Percentiles rank a stretch among this genome's conserved stretches.
Evolutionary conservation across 768 basidiomycete species (phyloP).

Genomic region (Leucocoprinus birnbaumii): DNA sequence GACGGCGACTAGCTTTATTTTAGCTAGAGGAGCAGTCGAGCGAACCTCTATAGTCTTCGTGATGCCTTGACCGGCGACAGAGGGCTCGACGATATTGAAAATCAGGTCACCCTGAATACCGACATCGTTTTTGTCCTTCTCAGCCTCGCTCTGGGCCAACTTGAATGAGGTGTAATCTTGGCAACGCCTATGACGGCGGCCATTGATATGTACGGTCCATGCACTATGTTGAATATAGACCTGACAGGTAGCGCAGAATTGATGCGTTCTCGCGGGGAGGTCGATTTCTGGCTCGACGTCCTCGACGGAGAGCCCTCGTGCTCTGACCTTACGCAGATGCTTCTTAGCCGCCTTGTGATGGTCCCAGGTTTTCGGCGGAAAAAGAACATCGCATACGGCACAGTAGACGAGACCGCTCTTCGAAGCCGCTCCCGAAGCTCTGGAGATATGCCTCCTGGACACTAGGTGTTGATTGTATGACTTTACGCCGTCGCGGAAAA

Average conservation of each 20-base stretch:
- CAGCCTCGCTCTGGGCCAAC: constrained; percentile 45
- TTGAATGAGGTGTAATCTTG: constrained; percentile 37
- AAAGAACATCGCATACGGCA: no score
- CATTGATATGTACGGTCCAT: constrained; percentile 33
- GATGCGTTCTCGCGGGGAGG: constrained; percentile 11
- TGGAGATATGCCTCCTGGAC: constrained; percentile 26
- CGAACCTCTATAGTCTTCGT: constrained; percentile 18
- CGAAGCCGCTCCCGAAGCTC: no score
- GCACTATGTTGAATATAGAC: constrained; percentile 8
- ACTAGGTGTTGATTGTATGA: constrained; percentile 6
- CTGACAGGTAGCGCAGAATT: constrained; percentile 28
- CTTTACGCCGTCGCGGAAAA: no score
- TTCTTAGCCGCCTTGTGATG: no score
- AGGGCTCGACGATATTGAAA: constrained; percentile 46
- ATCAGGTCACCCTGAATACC: constrained; percentile 40
- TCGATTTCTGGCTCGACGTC: constrained; percentile 19
- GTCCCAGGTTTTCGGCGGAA: no score
- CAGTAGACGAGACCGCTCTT: no score
- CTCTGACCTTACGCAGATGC: constrained; percentile 10
- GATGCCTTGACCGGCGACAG: constrained; percentile 23
- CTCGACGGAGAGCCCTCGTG: neutral
- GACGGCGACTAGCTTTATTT: constrained; percentile 18
- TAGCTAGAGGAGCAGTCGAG: constrained; percentile 26
- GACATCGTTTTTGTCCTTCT: constrained; percentile 53
- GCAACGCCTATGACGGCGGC: constrained; percentile 29